Percentiles rank a stretch among this genome's conserved stretches.
Evolutionary conservation across 2,329 filamentous ascomycete species (phyloP).

Genomic region (Aureobasidium leucospermi): DNA sequence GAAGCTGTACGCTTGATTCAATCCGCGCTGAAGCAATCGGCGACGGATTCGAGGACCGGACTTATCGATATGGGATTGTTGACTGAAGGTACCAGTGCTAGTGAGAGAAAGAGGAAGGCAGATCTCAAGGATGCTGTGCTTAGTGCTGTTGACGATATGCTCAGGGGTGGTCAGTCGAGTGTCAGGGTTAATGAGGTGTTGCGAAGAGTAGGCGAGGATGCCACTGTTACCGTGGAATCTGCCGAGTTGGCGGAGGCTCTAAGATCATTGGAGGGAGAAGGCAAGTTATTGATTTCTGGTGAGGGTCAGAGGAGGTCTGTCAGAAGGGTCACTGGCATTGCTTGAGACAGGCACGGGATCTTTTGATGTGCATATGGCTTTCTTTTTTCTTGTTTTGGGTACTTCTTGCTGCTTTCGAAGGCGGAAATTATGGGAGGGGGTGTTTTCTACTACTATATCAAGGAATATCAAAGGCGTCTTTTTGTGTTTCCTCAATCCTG

Average conservation of each 20-base stretch:
- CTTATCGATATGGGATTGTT: conserved; percentile 95
- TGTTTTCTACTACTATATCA: background rate
- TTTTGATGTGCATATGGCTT: background rate
- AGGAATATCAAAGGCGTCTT: conserved; percentile 1
- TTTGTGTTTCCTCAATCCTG: background rate
- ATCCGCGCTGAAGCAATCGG: conserved; percentile 88
- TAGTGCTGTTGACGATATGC: conserved; percentile 71
- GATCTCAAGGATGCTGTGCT: conserved; percentile 79
- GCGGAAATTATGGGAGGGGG: background rate
- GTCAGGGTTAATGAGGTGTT: conserved; percentile 75
- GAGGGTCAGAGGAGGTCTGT: conserved; percentile 80
- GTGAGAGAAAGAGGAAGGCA: conserved; percentile 73
- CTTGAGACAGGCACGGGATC: conserved; percentile 15
- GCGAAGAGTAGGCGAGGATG: conserved; percentile 63
- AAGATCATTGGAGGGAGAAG: conserved; percentile 74
- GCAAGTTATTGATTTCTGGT: conserved; percentile 68
- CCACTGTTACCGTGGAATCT: conserved; percentile 62
- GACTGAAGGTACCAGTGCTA: conserved; percentile 85
- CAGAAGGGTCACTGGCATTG: conserved; percentile 59
- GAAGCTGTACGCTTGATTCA: conserved; percentile 93
- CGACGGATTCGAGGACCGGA: conserved; percentile 85
- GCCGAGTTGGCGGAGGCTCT: conserved; percentile 79
- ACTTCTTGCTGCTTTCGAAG: no score
- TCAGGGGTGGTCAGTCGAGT: conserved; percentile 51
- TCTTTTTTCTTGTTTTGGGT: background rate